phyloP scores from a whole-genome alignment of 2,329 filamentous ascomycete species.

The Zelopaecilomyces penicillatus region DNA sequence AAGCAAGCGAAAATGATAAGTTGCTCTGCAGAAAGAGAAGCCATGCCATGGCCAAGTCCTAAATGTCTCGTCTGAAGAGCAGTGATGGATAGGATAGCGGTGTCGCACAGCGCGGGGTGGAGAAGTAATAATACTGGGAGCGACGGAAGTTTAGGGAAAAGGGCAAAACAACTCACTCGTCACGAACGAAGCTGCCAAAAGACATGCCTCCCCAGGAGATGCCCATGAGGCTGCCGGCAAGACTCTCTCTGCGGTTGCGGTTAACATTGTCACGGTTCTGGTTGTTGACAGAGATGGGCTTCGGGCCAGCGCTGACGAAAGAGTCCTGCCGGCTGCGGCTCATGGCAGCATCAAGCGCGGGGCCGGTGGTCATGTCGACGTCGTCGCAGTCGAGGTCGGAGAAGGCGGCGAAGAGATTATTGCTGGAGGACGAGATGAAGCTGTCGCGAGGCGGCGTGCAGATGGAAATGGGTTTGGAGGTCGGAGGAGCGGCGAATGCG shows the following conservation, averaged over 20 bases:
- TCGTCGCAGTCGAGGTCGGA: constrained; percentile 20
- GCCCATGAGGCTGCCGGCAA: constrained; percentile 59
- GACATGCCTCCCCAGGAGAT: constrained; percentile 98
- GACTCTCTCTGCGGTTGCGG: constrained; percentile 51
- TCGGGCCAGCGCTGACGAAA: constrained; percentile 56
- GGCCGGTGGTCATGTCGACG: constrained; percentile 50
- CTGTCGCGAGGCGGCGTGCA: constrained; percentile 17
- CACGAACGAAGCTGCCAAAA: constrained; percentile 91
- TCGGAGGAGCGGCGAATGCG: constrained; percentile 10
- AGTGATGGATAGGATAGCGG: neutral
- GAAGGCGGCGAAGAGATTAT: constrained; percentile 18
- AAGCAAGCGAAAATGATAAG: no score
- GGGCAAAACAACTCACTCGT: constrained; percentile 66
- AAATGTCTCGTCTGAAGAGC: constrained; percentile 4
- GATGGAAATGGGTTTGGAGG: constrained; percentile 30
- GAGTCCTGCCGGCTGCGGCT: constrained; percentile 55
- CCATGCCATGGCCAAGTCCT: neutral
- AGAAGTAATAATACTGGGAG: constrained; percentile 12
- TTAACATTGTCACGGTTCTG: constrained; percentile 51
- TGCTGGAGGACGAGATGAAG: constrained; percentile 14
- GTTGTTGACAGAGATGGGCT: constrained; percentile 59
- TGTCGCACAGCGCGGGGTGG: neutral
- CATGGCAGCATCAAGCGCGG: constrained; percentile 47
- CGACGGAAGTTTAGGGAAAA: neutral
- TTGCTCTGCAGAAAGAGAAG: no score